Conservation (phyloP, 1,139 yeast species). For the Yamadazyma spencermartinsiae region DNA sequence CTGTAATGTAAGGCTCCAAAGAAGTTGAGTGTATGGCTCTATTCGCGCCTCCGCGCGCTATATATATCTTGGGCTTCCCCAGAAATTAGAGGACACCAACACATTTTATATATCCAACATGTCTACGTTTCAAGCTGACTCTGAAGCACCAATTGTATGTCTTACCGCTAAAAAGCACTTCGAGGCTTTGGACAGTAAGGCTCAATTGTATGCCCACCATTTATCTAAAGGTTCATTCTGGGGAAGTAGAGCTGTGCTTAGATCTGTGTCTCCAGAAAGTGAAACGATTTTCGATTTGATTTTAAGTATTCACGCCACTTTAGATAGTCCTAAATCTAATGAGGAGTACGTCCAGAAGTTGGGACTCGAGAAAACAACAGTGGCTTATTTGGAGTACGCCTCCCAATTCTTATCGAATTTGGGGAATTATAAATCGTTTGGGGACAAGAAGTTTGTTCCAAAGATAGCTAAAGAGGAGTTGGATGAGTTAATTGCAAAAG, state of each 20-base stretch:
- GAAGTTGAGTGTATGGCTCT: too few relatives aligned
- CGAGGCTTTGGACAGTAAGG: slow-evolving; percentile 36
- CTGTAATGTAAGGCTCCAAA: too few relatives aligned
- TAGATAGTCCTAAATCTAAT: slow-evolving; percentile 45
- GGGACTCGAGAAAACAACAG: slow-evolving; percentile 31
- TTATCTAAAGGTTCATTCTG: slow-evolving; percentile 79
- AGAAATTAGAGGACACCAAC: not conserved
- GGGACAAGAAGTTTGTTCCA: slow-evolving; percentile 85
- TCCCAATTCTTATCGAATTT: slow-evolving; percentile 77
- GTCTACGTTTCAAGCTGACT: slow-evolving; percentile 34
- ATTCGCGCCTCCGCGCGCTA: not conserved
- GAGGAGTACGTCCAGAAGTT: slow-evolving; percentile 43
- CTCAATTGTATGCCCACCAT: slow-evolving; percentile 73
- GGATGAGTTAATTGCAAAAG: slow-evolving; percentile 43
- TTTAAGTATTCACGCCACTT: slow-evolving; percentile 51
- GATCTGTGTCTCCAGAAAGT: slow-evolving; percentile 85
- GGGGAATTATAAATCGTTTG: slow-evolving; percentile 88
- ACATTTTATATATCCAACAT: slow-evolving; percentile 9
- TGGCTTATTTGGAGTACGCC: slow-evolving; percentile 68
- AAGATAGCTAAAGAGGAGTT: slow-evolving; percentile 50
- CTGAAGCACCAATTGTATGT: slow-evolving; percentile 44
- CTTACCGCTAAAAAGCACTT: slow-evolving; percentile 48
- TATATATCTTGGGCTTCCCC: too few relatives aligned
- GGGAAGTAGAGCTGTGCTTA: slow-evolving; percentile 75
- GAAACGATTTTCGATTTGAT: slow-evolving; percentile 73